Evolutionary conservation across 2,329 filamentous ascomycete genomes (phyloP).

Genomic region (Didymosphaeria variabile): DNA sequence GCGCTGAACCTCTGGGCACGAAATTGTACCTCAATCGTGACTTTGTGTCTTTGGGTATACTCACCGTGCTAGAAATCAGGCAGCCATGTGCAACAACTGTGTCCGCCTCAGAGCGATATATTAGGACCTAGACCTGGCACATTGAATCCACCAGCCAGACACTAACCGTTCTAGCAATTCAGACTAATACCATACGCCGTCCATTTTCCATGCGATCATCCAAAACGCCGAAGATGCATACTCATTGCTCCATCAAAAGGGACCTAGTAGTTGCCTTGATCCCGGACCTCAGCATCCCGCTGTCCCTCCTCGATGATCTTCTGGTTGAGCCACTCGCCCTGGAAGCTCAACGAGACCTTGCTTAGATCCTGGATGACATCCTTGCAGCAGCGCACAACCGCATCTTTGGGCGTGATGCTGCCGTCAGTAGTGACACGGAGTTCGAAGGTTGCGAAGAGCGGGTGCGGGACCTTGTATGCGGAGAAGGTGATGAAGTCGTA

Average conservation of each 20-base stretch:
- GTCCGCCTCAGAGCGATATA: not conserved
- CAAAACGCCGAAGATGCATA: conserved; percentile 9
- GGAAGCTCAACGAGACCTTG: conserved; percentile 85
- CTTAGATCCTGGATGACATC: conserved; percentile 84
- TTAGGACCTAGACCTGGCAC: not conserved
- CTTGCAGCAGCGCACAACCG: conserved; percentile 80
- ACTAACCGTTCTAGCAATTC: not conserved
- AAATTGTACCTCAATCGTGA: not conserved
- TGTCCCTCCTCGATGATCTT: conserved; percentile 48
- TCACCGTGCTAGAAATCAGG: not conserved
- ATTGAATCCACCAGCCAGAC: not conserved
- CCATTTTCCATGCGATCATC: not conserved
- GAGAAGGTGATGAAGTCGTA: conserved; percentile 87
- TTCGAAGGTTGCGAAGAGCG: conserved; percentile 62
- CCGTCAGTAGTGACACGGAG: conserved; percentile 94
- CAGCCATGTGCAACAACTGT: not conserved
- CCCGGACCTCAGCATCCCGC: conserved; percentile 41
- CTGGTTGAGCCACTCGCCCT: conserved; percentile 70
- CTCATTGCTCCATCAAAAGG: not conserved
- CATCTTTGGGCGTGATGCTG: conserved; percentile 85
- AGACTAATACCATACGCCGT: not conserved
- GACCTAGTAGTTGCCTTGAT: conserved; percentile 39
- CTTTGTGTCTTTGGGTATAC: not conserved
- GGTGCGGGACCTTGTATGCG: conserved; percentile 77
- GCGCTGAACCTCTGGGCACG: not conserved